A percentile compares a stretch with the other conserved stretches of the same genome.
Evolutionary conservation across 768 basidiomycete genomes (phyloP).

Genomic region (Russula vinacea): DNA sequence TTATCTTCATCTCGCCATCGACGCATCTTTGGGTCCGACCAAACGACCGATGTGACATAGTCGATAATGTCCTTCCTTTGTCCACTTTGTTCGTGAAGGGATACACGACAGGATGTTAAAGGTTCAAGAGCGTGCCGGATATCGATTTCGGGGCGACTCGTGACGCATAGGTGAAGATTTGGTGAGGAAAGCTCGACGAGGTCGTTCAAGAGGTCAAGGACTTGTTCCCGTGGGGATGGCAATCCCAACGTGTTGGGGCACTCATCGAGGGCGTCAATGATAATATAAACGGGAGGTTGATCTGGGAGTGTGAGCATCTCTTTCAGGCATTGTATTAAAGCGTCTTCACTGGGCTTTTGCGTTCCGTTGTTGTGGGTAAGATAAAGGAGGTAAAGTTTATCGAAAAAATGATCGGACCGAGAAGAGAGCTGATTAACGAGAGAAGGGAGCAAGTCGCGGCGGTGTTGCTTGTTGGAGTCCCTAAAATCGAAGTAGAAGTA

Average conservation of each 20-base stretch:
- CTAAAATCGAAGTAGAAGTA: constrained; percentile 6
- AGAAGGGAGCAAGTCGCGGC: background rate
- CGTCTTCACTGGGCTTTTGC: background rate
- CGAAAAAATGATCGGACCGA: background rate
- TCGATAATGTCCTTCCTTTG: background rate
- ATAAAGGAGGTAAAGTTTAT: background rate
- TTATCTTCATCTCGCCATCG: constrained; percentile 3
- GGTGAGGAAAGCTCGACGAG: background rate
- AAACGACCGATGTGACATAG: background rate
- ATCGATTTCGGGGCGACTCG: constrained; percentile 4
- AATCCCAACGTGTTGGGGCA: background rate
- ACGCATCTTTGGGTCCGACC: background rate
- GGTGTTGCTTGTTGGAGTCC: background rate
- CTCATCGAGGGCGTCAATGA: constrained; percentile 3
- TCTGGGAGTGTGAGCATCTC: background rate
- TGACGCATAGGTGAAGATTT: constrained; percentile 5
- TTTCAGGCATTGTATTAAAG: background rate
- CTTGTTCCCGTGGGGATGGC: constrained; percentile 3
- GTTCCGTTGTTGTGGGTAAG: background rate
- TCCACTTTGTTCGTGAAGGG: constrained; percentile 8
- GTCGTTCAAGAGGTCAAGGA: background rate
- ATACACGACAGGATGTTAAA: background rate
- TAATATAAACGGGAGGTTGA: background rate
- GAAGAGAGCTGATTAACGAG: background rate
- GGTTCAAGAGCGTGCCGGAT: background rate